Percentiles rank a stretch among this genome's conserved stretches.
These are phyloP conservation scores for Vigna nakashimae DNA, from an alignment of 306 rosid species.

Conservation along the genomic window DNA sequence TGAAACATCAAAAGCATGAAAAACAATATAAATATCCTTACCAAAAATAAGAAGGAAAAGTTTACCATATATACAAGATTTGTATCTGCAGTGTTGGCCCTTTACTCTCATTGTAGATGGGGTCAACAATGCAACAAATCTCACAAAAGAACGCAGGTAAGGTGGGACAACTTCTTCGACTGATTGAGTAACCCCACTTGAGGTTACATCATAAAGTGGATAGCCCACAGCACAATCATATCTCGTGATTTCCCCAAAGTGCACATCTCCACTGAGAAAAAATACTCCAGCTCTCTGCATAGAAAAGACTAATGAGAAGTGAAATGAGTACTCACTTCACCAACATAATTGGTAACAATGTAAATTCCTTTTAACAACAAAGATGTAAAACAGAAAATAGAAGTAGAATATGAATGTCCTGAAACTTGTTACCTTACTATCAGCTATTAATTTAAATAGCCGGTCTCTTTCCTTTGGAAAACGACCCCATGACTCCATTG, in stretches of 20 bases:
- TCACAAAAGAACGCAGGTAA: conserved; percentile 57
- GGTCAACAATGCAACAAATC: conserved; percentile 68
- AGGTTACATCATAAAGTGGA: conserved; percentile 78
- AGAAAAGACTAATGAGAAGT: conserved; percentile 41
- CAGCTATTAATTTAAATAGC: conserved; percentile 71
- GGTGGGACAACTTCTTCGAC: conserved; percentile 65
- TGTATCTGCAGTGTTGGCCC: conserved; percentile 67
- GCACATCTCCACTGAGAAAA: conserved; percentile 92
- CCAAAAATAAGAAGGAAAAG: conserved; percentile 25
- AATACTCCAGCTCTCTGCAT: conserved; percentile 72
- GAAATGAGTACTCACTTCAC: conserved; percentile 32
- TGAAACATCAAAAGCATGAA: conserved; percentile 38
- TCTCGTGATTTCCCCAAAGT: conserved; percentile 83
- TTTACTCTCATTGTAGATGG: conserved; percentile 82
- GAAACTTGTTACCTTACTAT: conserved; percentile 66
- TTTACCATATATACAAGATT: conserved; percentile 75
- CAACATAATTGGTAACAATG: neutral
- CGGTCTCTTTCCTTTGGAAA: conserved; percentile 83
- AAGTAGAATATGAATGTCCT: conserved; percentile 8
- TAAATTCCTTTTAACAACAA: conserved; percentile 7
- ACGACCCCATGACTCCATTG: conserved; percentile 83
- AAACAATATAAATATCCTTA: neutral
- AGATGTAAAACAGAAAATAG: conserved; percentile 20
- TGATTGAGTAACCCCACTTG: conserved; percentile 86
- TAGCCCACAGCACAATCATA: conserved; percentile 79